These are phyloP conservation scores for Penicillium brevicompactum DNA, from an alignment of 2,329 filamentous ascomycete species.

Conservation along the genomic window DNA sequence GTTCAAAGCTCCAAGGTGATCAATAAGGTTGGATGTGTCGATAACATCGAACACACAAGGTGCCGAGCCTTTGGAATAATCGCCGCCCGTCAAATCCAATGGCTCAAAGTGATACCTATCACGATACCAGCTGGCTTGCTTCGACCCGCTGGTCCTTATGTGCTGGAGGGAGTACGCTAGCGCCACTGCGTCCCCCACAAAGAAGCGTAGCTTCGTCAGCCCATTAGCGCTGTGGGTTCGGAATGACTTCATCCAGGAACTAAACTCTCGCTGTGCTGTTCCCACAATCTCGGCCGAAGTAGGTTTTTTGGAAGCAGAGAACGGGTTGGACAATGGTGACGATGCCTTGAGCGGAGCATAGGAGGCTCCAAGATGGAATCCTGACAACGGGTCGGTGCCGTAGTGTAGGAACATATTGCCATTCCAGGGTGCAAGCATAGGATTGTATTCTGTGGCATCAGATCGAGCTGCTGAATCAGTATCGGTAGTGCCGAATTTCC, in stretches of 20 bases:
- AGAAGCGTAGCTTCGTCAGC: not conserved
- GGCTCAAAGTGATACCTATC: not conserved
- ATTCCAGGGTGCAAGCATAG: not conserved
- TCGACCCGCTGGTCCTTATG: not conserved
- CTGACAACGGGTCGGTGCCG: not conserved
- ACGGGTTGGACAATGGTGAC: not conserved
- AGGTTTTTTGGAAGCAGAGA: not conserved
- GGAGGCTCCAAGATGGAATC: not conserved
- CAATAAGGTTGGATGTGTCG: not conserved
- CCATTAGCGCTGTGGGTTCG: not conserved
- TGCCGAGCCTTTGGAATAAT: not conserved
- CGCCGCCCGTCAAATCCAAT: not conserved
- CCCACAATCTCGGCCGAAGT: not conserved
- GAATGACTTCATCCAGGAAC: not conserved
- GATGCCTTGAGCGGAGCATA: not conserved
- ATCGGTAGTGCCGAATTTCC: not conserved
- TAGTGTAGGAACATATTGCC: not conserved
- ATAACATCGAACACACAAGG: not conserved
- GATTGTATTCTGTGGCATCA: not conserved
- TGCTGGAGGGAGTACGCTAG: not conserved
- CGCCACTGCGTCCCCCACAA: not conserved
- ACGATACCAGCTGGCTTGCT: not conserved
- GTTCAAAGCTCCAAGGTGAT: not conserved
- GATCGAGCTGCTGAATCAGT: not conserved
- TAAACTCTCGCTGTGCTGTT: not conserved